Percentiles rank a stretch among this genome's conserved stretches.
Conservation (phyloP, 257 asterid species). For the Euphrasia confusa region DNA sequence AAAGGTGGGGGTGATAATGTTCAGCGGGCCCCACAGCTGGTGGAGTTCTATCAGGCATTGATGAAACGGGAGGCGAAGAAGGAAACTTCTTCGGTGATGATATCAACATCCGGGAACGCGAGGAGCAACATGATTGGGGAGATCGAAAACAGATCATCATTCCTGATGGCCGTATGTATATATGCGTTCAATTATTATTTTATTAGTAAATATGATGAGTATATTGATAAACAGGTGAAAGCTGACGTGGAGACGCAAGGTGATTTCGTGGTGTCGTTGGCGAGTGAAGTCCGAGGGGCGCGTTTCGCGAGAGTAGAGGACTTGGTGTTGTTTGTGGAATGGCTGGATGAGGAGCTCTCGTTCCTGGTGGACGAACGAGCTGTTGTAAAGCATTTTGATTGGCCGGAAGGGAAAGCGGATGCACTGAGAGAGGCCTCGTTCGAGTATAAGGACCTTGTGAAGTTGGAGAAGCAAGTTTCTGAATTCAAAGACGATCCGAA, state of each 20-base stretch:
- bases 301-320: slow-evolving; percentile 64
- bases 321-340: slow-evolving; percentile 79
- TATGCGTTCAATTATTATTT: no score
- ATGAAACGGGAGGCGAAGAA: slow-evolving; percentile 95
- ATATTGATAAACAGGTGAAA: slow-evolving; percentile 68
- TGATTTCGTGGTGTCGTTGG: slow-evolving; percentile 83
- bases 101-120: slow-evolving; percentile 65
- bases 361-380: slow-evolving; percentile 97
- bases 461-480: slow-evolving; percentile 78
- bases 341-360: slow-evolving; percentile 95
- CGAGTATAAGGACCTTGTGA: slow-evolving; percentile 82
- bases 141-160: slow-evolving; percentile 86
- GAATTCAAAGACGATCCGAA: slow-evolving; percentile 67
- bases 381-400: slow-evolving; percentile 89
- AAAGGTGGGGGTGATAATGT: slow-evolving; percentile 72
- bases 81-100: slow-evolving; percentile 48
- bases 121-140: slow-evolving; percentile 97
- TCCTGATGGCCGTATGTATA: slow-evolving; percentile 90
- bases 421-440: slow-evolving; percentile 91
- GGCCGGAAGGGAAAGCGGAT: slow-evolving; percentile 99
- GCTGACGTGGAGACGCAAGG: slow-evolving; percentile 98
- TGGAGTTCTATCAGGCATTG: slow-evolving; percentile 84
- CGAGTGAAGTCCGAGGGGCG: slow-evolving; percentile 82
- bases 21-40: slow-evolving; percentile 96
- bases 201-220: background rate